These are phyloP conservation scores for Ophiostoma sp. DNA, from an alignment of 2,329 filamentous ascomycete species.

Conservation along the genomic window DNA sequence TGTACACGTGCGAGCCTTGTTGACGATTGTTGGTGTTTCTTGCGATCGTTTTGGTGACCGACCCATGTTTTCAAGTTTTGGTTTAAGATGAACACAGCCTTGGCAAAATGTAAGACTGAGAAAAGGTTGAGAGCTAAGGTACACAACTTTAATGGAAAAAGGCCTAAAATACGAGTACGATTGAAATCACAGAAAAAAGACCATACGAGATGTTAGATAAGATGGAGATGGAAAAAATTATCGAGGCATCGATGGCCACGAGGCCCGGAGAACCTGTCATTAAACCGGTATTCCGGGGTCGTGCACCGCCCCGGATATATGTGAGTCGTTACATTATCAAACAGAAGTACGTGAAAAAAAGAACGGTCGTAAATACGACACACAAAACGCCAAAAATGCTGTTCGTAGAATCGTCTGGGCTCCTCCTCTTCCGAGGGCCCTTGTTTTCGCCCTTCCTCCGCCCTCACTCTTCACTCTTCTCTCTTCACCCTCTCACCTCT, in stretches of 20 bases:
- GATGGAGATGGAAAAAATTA: neutral
- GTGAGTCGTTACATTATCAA: neutral
- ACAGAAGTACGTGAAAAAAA: neutral
- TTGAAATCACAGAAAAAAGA: neutral
- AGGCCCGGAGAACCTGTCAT: neutral
- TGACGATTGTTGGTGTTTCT: neutral
- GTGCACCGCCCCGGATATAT: neutral
- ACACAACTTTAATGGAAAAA: neutral
- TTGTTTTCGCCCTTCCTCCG: neutral
- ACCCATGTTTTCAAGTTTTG: neutral
- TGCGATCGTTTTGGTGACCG: neutral
- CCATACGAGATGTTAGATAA: neutral
- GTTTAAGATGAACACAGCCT: slow-evolving; percentile 1
- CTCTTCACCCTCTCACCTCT: neutral
- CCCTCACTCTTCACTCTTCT: neutral
- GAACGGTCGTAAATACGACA: neutral
- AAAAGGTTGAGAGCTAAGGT: neutral
- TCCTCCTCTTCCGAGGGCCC: neutral
- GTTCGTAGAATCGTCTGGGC: neutral
- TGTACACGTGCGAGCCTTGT: slow-evolving; percentile 13
- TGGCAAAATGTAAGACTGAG: neutral
- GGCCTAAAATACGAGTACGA: neutral
- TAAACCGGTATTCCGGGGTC: neutral
- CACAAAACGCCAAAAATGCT: neutral
- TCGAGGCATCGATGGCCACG: neutral